Conservation (phyloP, 257 asterid genomes). For the Oldenlandia corymbosa region DNA sequence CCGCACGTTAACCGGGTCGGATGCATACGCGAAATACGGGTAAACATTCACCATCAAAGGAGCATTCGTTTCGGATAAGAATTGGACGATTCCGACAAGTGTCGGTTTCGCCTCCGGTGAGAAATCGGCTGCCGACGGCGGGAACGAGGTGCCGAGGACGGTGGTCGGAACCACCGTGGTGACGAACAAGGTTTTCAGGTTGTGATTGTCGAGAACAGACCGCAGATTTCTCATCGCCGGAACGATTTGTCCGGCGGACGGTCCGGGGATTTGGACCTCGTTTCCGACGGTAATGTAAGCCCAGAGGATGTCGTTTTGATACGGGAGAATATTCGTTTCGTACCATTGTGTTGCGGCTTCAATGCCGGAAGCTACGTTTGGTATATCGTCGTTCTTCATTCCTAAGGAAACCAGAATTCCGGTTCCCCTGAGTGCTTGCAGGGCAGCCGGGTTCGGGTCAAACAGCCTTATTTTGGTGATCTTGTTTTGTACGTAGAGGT, state of each 20-base stretch:
- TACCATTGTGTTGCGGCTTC: constrained; percentile 31
- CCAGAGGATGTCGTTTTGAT: constrained; percentile 13
- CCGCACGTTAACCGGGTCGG: neutral
- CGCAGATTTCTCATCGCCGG: neutral
- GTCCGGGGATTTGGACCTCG: constrained; percentile 24
- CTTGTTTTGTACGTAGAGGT: constrained; percentile 26
- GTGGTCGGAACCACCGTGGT: constrained; percentile 10
- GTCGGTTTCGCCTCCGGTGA: constrained; percentile 6
- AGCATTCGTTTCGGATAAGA: constrained; percentile 8
- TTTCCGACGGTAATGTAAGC: constrained; percentile 34
- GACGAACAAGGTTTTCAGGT: neutral
- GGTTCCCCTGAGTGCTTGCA: constrained; percentile 27
- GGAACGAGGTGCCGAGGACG: constrained; percentile 16
- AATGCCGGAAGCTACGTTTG: constrained; percentile 12
- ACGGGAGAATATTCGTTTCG: constrained; percentile 14
- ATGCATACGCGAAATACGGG: constrained; percentile 34
- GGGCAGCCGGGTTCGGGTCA: constrained; percentile 27
- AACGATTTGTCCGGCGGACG: neutral
- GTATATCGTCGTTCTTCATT: constrained; percentile 24
- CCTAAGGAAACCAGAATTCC: constrained; percentile 30
- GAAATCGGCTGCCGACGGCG: constrained; percentile 26
- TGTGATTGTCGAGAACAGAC: neutral
- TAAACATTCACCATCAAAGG: constrained; percentile 37
- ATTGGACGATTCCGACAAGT: constrained; percentile 19
- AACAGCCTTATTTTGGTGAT: constrained; percentile 24